phyloP scores from a whole-genome alignment of 2,329 filamentous ascomycete species.

The Curvularia lunata region DNA sequence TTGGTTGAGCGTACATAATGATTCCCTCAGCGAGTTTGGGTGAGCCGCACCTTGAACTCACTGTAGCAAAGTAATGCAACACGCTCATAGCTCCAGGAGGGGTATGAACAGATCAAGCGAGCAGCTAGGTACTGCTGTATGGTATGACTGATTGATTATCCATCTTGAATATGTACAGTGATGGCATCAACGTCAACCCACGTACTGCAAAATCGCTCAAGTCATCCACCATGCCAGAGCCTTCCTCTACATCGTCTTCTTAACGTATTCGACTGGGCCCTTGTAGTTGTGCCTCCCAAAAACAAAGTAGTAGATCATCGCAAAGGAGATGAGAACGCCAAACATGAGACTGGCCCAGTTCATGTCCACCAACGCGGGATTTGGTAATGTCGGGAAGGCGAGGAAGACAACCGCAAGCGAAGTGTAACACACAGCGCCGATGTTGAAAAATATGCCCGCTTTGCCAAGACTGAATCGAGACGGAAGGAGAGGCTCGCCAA shows the following conservation, averaged over 20 bases:
- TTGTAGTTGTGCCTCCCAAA: conserved; percentile 49
- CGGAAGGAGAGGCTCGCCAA: conserved; percentile 50
- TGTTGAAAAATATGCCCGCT: conserved; percentile 51
- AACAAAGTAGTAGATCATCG: conserved; percentile 51
- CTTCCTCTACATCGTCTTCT: neutral
- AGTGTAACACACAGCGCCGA: conserved; percentile 48
- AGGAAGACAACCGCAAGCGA: conserved; percentile 50
- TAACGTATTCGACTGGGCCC: conserved; percentile 11
- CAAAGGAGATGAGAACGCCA: conserved; percentile 49
- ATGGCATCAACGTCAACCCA: neutral
- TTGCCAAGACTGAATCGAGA: conserved; percentile 54
- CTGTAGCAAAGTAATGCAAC: neutral
- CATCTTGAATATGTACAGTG: neutral
- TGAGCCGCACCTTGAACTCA: neutral
- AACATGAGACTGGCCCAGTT: conserved; percentile 56
- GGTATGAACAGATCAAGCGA: neutral
- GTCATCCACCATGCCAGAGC: neutral
- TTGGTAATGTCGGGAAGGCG: conserved; percentile 48
- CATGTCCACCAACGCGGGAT: conserved; percentile 42
- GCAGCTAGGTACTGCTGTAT: neutral
- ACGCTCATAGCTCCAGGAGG: neutral
- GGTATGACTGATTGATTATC: neutral
- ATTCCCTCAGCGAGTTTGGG: neutral
- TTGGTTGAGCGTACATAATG: neutral
- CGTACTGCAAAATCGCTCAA: neutral